Percentiles rank a stretch among this genome's conserved stretches.
These are phyloP conservation scores for Hymenoscyphus scutula DNA, from an alignment of 2,329 filamentous ascomycete species.

Conservation along the genomic window DNA sequence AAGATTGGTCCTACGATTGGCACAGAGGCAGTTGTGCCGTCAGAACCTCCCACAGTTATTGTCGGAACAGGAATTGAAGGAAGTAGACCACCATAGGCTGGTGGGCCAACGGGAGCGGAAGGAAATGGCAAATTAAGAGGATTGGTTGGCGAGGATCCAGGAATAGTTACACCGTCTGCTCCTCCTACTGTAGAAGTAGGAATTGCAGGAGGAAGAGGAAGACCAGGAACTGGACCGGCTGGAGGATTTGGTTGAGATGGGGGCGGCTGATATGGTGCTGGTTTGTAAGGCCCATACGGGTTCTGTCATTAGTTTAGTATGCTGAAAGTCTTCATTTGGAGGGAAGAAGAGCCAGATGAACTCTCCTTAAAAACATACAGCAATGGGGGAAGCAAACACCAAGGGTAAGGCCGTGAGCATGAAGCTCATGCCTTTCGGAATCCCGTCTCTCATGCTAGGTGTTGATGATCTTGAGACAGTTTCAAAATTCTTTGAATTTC, in stretches of 20 bases:
- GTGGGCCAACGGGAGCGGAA: no score
- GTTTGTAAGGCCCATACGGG: background rate
- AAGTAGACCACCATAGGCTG: no score
- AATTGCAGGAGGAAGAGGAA: background rate
- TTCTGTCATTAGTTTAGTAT: background rate
- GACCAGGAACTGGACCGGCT: background rate
- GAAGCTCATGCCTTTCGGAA: background rate
- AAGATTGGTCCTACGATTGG: background rate
- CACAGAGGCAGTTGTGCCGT: background rate
- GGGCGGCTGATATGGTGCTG: no score
- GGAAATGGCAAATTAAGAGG: no score
- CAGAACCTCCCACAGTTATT: background rate
- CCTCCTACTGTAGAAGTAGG: background rate
- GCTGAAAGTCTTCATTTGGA: background rate
- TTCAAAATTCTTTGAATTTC: no score
- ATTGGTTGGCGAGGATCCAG: background rate
- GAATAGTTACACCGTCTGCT: background rate
- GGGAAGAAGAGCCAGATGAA: no score
- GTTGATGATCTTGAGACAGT: no score
- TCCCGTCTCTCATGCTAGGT: background rate
- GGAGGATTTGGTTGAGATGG: background rate
- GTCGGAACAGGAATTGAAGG: background rate
- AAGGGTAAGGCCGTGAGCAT: slow-evolving; percentile 1
- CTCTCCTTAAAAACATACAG: background rate
- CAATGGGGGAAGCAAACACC: background rate